These are phyloP conservation scores for Lasiodiplodia hormozganensis DNA, from an alignment of 2,329 filamentous ascomycete genomes.

Conservation along the genomic window DNA sequence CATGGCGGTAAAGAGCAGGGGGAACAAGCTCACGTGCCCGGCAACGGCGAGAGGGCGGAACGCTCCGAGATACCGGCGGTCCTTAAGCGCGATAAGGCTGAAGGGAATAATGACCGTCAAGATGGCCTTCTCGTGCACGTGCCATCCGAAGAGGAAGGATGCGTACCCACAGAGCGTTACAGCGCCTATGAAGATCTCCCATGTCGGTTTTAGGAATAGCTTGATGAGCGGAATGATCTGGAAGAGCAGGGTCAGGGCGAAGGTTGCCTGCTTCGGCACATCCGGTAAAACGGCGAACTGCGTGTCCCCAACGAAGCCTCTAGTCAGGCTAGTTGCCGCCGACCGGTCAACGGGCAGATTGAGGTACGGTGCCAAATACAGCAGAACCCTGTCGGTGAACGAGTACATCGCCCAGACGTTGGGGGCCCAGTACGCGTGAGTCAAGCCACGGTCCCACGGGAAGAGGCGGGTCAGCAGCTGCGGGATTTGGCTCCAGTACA, in stretches of 20 bases:
- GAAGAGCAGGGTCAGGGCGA: slow-evolving; percentile 80
- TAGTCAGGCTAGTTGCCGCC: slow-evolving; percentile 86
- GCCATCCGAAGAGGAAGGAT: slow-evolving; percentile 97
- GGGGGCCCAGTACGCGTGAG: slow-evolving; percentile 98
- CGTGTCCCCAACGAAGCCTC: slow-evolving; percentile 91
- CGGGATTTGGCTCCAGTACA: slow-evolving; percentile 77
- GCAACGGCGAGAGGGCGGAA: slow-evolving; percentile 92
- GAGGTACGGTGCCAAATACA: slow-evolving; percentile 80
- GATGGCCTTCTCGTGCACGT: slow-evolving; percentile 97
- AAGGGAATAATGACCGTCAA: slow-evolving; percentile 94
- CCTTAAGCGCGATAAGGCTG: slow-evolving; percentile 86
- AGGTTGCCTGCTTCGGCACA: slow-evolving; percentile 80
- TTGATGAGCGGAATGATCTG: slow-evolving; percentile 76
- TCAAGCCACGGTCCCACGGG: slow-evolving; percentile 90
- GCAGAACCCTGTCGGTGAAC: slow-evolving; percentile 82
- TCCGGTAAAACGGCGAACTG: slow-evolving; percentile 93
- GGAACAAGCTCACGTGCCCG: slow-evolving; percentile 94
- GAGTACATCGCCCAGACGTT: slow-evolving; percentile 98
- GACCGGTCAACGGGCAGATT: slow-evolving; percentile 75
- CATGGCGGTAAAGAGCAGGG: slow-evolving; percentile 86
- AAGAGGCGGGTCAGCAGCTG: slow-evolving; percentile 87
- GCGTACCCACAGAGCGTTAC: slow-evolving; percentile 94
- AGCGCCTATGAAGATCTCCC: slow-evolving; percentile 88
- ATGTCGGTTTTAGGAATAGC: slow-evolving; percentile 80
- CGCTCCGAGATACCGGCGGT: slow-evolving; percentile 87